These are phyloP conservation scores for Crotalaria pallida DNA, from an alignment of 306 rosid species.

Conservation along the genomic window DNA sequence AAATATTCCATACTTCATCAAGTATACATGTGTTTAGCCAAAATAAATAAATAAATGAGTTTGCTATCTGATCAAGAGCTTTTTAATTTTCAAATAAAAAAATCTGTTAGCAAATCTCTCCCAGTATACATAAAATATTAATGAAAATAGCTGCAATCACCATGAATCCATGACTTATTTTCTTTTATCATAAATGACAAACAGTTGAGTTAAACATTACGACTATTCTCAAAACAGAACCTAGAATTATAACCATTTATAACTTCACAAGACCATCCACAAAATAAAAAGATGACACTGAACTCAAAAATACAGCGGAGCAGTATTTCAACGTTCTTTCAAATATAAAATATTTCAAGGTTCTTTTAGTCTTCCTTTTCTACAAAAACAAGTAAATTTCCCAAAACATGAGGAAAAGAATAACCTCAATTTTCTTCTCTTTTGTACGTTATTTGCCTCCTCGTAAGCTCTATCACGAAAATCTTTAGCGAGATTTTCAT, in stretches of 20 bases:
- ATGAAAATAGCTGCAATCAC: background rate
- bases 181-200: no score
- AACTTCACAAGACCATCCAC: background rate
- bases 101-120: background rate
- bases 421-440: constrained; percentile 74
- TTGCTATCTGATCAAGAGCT: background rate
- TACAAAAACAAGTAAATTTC: background rate
- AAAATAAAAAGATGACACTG: background rate
- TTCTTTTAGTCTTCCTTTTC: background rate
- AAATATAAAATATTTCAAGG: no score
- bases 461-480: constrained; percentile 79
- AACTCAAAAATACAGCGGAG: constrained; percentile 8
- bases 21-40: background rate
- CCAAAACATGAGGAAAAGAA: constrained; percentile 11
- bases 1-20: constrained; percentile 16
- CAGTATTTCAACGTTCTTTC: background rate
- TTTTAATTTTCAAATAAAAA: constrained; percentile 2
- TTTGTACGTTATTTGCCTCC: constrained; percentile 55
- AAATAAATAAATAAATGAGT: background rate
- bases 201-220: no score
- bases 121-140: background rate
- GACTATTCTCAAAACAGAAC: no score
- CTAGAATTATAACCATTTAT: no score
- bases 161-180: background rate
- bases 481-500: constrained; percentile 79